Percentiles rank a stretch among this genome's conserved stretches.
phyloP scores from a whole-genome alignment of 2,329 filamentous ascomycete species.

The Cordyceps cicadae region DNA sequence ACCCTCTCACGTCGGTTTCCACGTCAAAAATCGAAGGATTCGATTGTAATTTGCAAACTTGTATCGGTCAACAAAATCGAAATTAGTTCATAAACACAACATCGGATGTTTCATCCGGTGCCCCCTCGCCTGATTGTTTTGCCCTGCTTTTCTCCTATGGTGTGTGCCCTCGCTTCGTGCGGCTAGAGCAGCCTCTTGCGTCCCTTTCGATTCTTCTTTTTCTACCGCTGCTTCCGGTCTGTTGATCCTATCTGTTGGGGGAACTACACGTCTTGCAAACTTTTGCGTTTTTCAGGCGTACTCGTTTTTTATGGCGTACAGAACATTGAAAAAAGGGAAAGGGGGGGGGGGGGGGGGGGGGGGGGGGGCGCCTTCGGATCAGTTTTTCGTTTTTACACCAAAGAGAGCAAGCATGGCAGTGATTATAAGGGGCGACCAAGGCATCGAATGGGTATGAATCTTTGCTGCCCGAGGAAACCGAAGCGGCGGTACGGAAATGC shows the following conservation, averaged over 20 bases:
- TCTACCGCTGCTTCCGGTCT: constrained; percentile 23
- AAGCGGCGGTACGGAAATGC: neutral
- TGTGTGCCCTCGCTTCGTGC: constrained; percentile 14
- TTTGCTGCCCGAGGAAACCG: neutral
- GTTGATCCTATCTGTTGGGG: constrained; percentile 18
- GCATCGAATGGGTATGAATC: neutral
- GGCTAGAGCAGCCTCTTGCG: constrained; percentile 3
- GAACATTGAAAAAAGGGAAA: neutral
- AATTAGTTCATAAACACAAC: constrained; percentile 40
- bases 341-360: too few species aligned
- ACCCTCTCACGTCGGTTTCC: constrained; percentile 32
- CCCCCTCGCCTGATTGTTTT: constrained; percentile 15
- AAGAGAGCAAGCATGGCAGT: neutral
- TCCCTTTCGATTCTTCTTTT: constrained; percentile 9
- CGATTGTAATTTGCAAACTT: constrained; percentile 51
- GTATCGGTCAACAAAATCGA: constrained; percentile 47
- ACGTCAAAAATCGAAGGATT: constrained; percentile 35
- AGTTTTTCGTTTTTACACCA: neutral
- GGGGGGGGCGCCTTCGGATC: constrained; percentile 1
- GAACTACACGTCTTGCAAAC: constrained; percentile 1
- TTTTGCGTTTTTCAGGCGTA: neutral
- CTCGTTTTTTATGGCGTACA: constrained; percentile 6
- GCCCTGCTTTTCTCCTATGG: constrained; percentile 12
- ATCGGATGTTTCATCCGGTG: constrained; percentile 22
- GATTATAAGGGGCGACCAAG: neutral